phyloP scores from a whole-genome alignment of 2,329 filamentous ascomycete species.

The Fusarium liriodendri region DNA sequence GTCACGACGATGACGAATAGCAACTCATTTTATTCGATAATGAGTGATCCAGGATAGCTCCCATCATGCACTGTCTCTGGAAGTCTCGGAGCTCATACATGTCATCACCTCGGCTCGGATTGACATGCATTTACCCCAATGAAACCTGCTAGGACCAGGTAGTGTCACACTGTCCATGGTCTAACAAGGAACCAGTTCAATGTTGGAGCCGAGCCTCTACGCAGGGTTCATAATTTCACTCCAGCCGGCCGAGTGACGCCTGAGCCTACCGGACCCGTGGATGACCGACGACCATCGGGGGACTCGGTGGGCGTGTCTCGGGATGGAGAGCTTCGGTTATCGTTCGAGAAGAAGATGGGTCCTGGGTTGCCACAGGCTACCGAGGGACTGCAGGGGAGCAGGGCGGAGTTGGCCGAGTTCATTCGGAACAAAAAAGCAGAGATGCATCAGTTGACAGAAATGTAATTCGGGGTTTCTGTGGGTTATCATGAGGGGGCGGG shows the following conservation, averaged over 20 bases:
- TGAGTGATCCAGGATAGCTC: not conserved
- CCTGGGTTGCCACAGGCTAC: constrained; percentile 17
- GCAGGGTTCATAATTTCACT: not conserved
- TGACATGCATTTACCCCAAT: not conserved
- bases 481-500: constrained; percentile 1
- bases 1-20: constrained; percentile 8
- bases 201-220: not conserved
- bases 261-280: not conserved
- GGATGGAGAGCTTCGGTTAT: constrained; percentile 2
- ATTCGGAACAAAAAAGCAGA: not conserved
- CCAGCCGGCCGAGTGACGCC: not conserved
- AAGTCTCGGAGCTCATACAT: not conserved
- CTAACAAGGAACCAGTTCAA: not conserved
- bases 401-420: not conserved
- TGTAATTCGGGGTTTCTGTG: constrained; percentile 8
- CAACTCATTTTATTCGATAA: not conserved
- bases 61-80: not conserved
- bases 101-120: not conserved
- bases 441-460: constrained; percentile 1
- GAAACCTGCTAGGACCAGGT: not conserved
- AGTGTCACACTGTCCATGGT: not conserved
- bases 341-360: constrained; percentile 19
- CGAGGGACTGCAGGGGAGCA: not conserved
- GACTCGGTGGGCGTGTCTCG: constrained; percentile 9
- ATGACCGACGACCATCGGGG: not conserved